Evolutionary conservation across 306 rosid species (phyloP).

Genomic region (Lathyrus oleraceus): DNA sequence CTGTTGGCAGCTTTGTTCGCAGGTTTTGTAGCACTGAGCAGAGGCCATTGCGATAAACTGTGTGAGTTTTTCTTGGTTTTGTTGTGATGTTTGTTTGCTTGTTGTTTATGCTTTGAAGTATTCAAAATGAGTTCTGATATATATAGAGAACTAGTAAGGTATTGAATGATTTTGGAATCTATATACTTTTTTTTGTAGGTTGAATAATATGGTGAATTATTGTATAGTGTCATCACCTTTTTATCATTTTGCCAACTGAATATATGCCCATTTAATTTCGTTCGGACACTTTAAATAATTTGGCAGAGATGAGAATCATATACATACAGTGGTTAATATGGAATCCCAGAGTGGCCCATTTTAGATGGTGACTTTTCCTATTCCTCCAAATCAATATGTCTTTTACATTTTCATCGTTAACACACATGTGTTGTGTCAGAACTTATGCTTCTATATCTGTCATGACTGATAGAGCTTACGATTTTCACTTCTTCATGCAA

Average conservation of each 20-base stretch:
- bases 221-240: conserved; percentile 2
- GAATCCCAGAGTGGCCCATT: not conserved
- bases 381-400: no score
- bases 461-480: no score
- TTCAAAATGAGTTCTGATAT: not conserved
- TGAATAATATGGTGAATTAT: not conserved
- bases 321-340: not conserved
- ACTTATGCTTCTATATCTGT: no score
- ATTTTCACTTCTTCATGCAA: no score
- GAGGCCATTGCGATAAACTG: conserved; percentile 26
- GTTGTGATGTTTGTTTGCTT: not conserved
- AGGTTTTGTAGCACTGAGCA: conserved; percentile 33
- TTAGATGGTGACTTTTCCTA: no score
- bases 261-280: conserved; percentile 37
- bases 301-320: conserved; percentile 1
- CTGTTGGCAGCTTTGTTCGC: conserved; percentile 29
- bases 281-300: not conserved
- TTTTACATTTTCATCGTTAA: no score
- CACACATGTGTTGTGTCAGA: no score
- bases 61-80: not conserved
- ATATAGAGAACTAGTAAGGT: not conserved
- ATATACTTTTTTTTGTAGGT: conserved; percentile 9
- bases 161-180: conserved; percentile 27
- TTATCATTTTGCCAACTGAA: conserved; percentile 36
- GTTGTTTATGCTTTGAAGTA: not conserved